phyloP scores from a whole-genome alignment of 129 eudicot species.

The Smallanthus sonchifolius region DNA sequence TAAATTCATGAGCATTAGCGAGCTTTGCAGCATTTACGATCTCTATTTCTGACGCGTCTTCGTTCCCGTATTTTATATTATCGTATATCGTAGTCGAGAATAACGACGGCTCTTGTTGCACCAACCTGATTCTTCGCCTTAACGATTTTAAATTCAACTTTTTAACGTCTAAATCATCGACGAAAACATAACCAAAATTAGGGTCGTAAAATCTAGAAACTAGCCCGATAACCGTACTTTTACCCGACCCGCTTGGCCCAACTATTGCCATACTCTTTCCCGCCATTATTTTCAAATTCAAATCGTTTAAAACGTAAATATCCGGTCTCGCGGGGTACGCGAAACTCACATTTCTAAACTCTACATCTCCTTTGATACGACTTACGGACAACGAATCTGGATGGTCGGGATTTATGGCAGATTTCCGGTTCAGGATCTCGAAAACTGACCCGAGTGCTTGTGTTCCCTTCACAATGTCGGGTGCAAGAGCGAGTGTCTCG shows the following conservation, averaged over 20 bases:
- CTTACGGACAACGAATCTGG: conserved; percentile 26
- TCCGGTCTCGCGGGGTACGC: conserved; percentile 74
- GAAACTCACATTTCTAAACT: conserved; percentile 58
- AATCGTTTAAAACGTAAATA: conserved; percentile 41
- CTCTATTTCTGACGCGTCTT: conserved; percentile 67
- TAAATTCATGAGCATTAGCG: conserved; percentile 77
- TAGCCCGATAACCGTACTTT: conserved; percentile 59
- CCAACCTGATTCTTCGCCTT: conserved; percentile 60
- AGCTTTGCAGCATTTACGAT: conserved; percentile 62
- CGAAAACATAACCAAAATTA: conserved; percentile 39
- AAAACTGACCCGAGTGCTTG: conserved; percentile 71
- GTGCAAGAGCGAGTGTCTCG: conserved; percentile 78
- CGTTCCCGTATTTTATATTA: conserved; percentile 63
- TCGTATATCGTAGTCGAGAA: conserved; percentile 75
- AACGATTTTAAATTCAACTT: conserved; percentile 52
- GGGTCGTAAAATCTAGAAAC: conserved; percentile 81
- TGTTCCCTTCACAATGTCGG: conserved; percentile 82
- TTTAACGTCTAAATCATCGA: conserved; percentile 55
- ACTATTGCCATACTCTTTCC: conserved; percentile 69
- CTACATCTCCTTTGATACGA: conserved; percentile 54
- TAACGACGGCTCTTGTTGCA: conserved; percentile 80
- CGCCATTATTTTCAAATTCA: conserved; percentile 42
- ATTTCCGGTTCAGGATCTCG: conserved; percentile 50
- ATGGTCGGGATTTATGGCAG: conserved; percentile 52
- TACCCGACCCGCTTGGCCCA: conserved; percentile 88